Conservation (phyloP, 495 filamentous ascomycete species). For the Penicillium antarcticum region DNA sequence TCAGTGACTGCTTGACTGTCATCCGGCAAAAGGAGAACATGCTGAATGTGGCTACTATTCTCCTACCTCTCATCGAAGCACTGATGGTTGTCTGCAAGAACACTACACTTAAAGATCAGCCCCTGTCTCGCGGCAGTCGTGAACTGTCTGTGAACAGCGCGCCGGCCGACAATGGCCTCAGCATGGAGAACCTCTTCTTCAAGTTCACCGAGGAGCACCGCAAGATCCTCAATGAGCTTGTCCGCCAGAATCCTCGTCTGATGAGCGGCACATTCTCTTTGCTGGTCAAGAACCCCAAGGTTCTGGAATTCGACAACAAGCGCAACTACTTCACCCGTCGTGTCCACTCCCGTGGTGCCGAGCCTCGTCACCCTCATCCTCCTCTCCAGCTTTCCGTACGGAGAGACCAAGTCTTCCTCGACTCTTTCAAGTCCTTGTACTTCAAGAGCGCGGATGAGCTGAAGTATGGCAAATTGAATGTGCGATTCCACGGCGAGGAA, state of each 20-base stretch:
- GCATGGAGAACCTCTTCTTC: constrained; percentile 92
- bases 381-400: constrained; percentile 86
- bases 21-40: constrained; percentile 91
- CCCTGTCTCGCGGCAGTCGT: constrained; percentile 55
- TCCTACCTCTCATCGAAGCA: constrained; percentile 89
- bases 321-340: constrained; percentile 97
- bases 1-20: constrained; percentile 86
- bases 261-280: constrained; percentile 98
- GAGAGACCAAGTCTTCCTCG: constrained; percentile 94
- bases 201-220: constrained; percentile 97
- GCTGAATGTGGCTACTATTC: constrained; percentile 93
- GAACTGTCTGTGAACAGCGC: constrained; percentile 73
- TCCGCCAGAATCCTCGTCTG: constrained; percentile 91
- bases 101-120: constrained; percentile 71
- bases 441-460: constrained; percentile 94
- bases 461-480: constrained; percentile 97
- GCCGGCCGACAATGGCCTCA: constrained; percentile 63
- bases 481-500: constrained; percentile 96
- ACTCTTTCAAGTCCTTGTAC: constrained; percentile 94
- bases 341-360: constrained; percentile 71
- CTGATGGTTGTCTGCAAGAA: constrained; percentile 99
- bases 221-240: constrained; percentile 96
- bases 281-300: constrained; percentile 97
- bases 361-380: constrained; percentile 63
- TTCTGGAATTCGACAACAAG: constrained; percentile 99